Evolutionary conservation across 1,284 basidiomycete genomes (phyloP).

Genomic region (Irpex sp.): DNA sequence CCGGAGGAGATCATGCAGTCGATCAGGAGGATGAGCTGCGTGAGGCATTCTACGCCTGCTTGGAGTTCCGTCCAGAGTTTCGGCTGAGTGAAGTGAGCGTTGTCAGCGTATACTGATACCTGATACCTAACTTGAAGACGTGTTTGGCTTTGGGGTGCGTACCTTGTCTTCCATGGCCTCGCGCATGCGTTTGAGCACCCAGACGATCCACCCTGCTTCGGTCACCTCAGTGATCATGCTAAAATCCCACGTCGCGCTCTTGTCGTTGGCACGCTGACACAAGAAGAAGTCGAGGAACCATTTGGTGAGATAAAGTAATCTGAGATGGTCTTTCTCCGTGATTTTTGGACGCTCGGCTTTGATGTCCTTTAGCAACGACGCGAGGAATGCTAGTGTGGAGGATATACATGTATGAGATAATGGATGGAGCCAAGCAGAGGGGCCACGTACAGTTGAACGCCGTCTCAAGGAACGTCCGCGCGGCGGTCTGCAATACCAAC

Average conservation of each 20-base stretch:
- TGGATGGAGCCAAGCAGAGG: too few relatives aligned
- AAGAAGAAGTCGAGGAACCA: conserved; percentile 92
- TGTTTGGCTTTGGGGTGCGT: conserved; percentile 10
- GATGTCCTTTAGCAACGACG: conserved; percentile 85
- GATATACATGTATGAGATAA: too few relatives aligned
- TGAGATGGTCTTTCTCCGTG: conserved; percentile 84
- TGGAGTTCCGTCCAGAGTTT: conserved; percentile 91
- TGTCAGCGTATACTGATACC: too few relatives aligned
- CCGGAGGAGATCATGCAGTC: conserved; percentile 48
- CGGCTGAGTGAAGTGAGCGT: conserved; percentile 51
- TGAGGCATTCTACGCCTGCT: conserved; percentile 89
- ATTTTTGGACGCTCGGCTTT: conserved; percentile 86
- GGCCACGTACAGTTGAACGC: conserved; percentile 78
- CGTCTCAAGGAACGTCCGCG: conserved; percentile 67
- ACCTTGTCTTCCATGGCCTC: conserved; percentile 88
- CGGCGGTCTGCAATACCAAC: conserved; percentile 60
- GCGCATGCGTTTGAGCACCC: conserved; percentile 85
- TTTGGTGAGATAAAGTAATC: conserved; percentile 76
- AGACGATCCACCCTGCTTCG: conserved; percentile 81
- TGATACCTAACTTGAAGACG: background rate
- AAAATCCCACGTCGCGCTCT: conserved; percentile 52
- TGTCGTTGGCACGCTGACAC: conserved; percentile 42
- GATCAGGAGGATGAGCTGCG: conserved; percentile 81
- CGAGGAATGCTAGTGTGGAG: conserved; percentile 65
- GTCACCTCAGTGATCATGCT: conserved; percentile 79